phyloP scores from a whole-genome alignment of 305 asterid species.

The Fraxinus angustifolia region DNA sequence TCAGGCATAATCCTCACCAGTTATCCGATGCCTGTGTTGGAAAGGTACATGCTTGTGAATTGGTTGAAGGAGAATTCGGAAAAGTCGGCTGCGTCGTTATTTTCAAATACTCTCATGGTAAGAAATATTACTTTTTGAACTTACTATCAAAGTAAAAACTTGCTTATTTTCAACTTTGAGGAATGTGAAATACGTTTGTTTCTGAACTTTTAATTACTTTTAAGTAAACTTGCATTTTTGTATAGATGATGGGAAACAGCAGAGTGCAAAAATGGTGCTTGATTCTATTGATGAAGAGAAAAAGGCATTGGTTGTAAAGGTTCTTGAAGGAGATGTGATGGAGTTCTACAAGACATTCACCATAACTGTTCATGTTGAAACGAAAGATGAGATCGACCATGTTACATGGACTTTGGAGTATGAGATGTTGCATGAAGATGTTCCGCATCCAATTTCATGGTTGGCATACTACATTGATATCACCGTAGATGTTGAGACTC shows the following conservation, averaged over 20 bases:
- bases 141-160: neutral
- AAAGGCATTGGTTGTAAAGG: neutral
- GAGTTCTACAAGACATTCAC: slow-evolving; percentile 31
- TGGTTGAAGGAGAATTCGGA: neutral
- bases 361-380: slow-evolving; percentile 29
- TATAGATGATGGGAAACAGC: neutral
- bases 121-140: neutral
- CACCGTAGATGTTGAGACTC: slow-evolving; percentile 34
- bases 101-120: neutral
- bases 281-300: neutral
- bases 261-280: neutral
- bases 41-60: neutral
- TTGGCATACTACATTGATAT: slow-evolving; percentile 31
- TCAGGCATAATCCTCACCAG: neutral
- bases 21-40: neutral
- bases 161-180: too few species aligned
- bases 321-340: slow-evolving; percentile 24
- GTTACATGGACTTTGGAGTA: slow-evolving; percentile 37
- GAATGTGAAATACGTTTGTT: too few species aligned
- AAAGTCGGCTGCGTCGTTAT: neutral
- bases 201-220: too few species aligned
- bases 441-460: slow-evolving; percentile 31
- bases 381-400: slow-evolving; percentile 26
- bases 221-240: neutral
- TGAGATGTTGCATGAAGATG: slow-evolving; percentile 23